A percentile compares a stretch with the other conserved stretches of the same genome.
These are phyloP conservation scores for Aspergillus campestris DNA, from an alignment of 495 filamentous ascomycete species.

Conservation along the genomic window DNA sequence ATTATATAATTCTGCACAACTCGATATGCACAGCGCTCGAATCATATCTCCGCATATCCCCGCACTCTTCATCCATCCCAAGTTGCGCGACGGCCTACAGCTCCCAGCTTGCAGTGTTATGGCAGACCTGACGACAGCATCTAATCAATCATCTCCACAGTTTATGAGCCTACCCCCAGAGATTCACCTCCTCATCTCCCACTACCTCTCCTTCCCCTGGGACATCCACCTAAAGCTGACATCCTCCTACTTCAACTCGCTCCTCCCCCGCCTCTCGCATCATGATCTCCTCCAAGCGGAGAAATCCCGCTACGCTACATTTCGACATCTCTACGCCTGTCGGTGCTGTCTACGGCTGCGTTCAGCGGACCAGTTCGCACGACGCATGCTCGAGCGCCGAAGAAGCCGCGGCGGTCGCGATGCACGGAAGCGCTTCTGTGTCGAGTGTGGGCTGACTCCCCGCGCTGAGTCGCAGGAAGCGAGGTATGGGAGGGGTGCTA, in stretches of 20 bases:
- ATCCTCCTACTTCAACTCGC: constrained; percentile 17
- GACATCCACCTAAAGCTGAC: constrained; percentile 44
- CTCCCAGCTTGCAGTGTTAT: too few relatives aligned
- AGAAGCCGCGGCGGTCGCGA: constrained; percentile 16
- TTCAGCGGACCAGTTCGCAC: constrained; percentile 17
- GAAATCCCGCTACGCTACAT: constrained; percentile 15
- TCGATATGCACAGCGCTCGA: too few relatives aligned
- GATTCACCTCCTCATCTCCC: constrained; percentile 45
- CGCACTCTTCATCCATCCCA: too few relatives aligned
- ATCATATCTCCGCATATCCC: too few relatives aligned
- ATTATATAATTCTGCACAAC: too few relatives aligned
- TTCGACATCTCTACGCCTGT: constrained; percentile 23
- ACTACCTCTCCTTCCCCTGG: constrained; percentile 27
- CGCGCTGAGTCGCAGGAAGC: constrained; percentile 10
- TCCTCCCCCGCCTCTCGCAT: constrained; percentile 19
- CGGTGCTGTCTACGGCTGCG: constrained; percentile 31
- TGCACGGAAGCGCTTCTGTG: constrained; percentile 24
- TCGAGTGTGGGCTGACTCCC: constrained; percentile 28
- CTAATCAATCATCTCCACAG: too few relatives aligned
- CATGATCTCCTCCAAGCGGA: constrained; percentile 21
- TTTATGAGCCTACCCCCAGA: constrained; percentile 40
- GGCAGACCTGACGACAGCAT: too few relatives aligned
- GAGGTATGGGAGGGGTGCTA: constrained; percentile 25
- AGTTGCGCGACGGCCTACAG: too few relatives aligned
- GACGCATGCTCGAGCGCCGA: constrained; percentile 22